Base-by-base conservation (phyloP, 2,329 filamentous ascomycete species). In the Pyrenochaeta sp. region DNA sequence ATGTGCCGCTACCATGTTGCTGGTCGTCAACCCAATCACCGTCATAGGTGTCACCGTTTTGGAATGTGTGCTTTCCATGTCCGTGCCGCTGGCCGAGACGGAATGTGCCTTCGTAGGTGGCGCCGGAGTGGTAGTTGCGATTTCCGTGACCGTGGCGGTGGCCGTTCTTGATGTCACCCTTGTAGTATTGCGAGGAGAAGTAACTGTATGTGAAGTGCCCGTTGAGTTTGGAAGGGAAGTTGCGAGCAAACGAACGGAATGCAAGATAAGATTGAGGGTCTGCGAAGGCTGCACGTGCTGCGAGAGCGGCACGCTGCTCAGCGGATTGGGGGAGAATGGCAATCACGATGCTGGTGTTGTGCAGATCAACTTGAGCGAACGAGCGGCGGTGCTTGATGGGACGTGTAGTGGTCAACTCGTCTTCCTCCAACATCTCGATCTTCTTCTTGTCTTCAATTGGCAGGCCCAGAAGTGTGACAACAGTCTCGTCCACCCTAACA, bases 21-120 rank as follows among this genome's bases (percentile, higher is more conserved):
- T 83, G 81, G 60, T 92, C 90, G 56, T 91, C 87, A 31, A 77
- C 78, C 71, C 87, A 84, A 50, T 89, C 69, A 36, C 80, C 80
- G 15, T 76, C 74, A 63, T 82, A 86, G 53, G 89, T 83, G 46
- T 87, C 87, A 56, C 86, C 86, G 74, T 96, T 85, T 21, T 82
- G 79, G 68, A 85, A 87, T 4, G 79, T 82, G 78, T 87, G 84
- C 11, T 77, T 77, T 45, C 86, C 86, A 45, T 81, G 76, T 17
- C 86, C 85, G 33, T 85, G 80, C 48, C 82, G 82, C 47, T 79
- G 73, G 40, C 79, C 79, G 30, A 83, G 75, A 45, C 79, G 73
- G 67, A 87, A 86, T 5, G 78, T 72, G 15, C 86, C 86, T 14
- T 72, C 75, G 68, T 88, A 88, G 20, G 79, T 80, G 47, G 84